These are phyloP conservation scores for Paulownia fortunei DNA, from an alignment of 257 asterid species.

Conservation along the genomic window DNA sequence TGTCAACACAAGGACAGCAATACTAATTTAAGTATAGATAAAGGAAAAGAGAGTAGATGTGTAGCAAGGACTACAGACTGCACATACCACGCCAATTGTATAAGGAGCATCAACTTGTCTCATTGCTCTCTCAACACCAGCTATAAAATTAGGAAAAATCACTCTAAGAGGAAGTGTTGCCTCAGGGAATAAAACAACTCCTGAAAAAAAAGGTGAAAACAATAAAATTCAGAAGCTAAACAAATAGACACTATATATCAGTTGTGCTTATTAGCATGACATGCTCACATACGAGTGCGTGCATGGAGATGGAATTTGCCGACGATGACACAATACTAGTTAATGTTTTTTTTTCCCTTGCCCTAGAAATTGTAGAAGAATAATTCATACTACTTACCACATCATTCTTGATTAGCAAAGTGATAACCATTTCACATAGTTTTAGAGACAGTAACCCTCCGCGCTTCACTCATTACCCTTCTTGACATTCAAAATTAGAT, in stretches of 20 bases:
- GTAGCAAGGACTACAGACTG: constrained; percentile 22
- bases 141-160: constrained; percentile 66
- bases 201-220: constrained; percentile 45
- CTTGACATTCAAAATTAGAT: constrained; percentile 19
- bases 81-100: constrained; percentile 89
- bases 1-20: constrained; percentile 39
- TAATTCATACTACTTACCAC: background rate
- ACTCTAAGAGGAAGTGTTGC: constrained; percentile 97
- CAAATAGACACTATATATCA: background rate
- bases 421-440: constrained; percentile 3
- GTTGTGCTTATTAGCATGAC: background rate
- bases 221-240: constrained; percentile 26
- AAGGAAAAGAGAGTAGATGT: constrained; percentile 16
- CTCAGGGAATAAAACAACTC: constrained; percentile 95
- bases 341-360: background rate
- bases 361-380: background rate
- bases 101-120: constrained; percentile 77
- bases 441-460: background rate
- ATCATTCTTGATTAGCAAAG: constrained; percentile 19
- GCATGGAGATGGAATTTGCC: constrained; percentile 24
- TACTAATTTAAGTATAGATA: constrained; percentile 13
- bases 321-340: background rate
- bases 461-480: constrained; percentile 15
- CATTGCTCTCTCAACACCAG: constrained; percentile 88
- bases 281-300: background rate